Evolutionary conservation across 2,329 filamentous ascomycete species (phyloP).

Genomic region (Talaromyces pinophilus): DNA sequence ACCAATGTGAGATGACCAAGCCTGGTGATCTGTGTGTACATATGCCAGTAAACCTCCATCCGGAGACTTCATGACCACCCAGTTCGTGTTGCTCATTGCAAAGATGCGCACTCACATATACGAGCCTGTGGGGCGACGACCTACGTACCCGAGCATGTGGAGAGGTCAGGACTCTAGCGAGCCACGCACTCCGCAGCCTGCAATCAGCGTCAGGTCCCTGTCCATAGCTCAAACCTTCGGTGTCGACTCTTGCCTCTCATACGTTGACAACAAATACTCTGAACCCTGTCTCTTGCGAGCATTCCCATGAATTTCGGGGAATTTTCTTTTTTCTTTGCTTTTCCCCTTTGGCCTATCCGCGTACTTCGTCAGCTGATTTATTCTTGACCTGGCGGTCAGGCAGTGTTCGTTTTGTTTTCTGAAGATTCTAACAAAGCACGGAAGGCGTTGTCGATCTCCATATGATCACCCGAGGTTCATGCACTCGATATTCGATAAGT

Average conservation of each 20-base stretch:
- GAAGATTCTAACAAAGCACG: neutral
- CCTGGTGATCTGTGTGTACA: neutral
- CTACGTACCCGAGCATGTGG: conserved; percentile 12
- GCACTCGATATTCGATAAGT: neutral
- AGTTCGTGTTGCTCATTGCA: neutral
- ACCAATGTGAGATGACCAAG: neutral
- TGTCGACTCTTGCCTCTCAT: neutral
- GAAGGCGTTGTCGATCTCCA: conserved; percentile 15
- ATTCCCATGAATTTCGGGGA: conserved; percentile 3
- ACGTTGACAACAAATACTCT: neutral
- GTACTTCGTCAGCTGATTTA: conserved; percentile 6
- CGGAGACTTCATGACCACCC: neutral
- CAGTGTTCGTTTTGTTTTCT: neutral
- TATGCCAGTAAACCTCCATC: neutral
- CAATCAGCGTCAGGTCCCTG: conserved; percentile 4
- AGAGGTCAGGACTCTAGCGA: conserved; percentile 12
- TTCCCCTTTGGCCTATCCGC: neutral
- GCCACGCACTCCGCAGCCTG: conserved; percentile 8
- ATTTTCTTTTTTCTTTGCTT: conserved; percentile 18
- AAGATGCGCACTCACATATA: conserved; percentile 10
- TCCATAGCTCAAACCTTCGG: neutral
- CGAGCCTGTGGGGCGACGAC: conserved; percentile 13
- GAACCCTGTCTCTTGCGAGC: neutral
- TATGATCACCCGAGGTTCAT: conserved; percentile 9
- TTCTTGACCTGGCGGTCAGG: conserved; percentile 6